Percentiles rank a stretch among this genome's conserved stretches.
phyloP scores from a whole-genome alignment of 208 protist genomes.

The Endotrypanum monterogeii region DNA sequence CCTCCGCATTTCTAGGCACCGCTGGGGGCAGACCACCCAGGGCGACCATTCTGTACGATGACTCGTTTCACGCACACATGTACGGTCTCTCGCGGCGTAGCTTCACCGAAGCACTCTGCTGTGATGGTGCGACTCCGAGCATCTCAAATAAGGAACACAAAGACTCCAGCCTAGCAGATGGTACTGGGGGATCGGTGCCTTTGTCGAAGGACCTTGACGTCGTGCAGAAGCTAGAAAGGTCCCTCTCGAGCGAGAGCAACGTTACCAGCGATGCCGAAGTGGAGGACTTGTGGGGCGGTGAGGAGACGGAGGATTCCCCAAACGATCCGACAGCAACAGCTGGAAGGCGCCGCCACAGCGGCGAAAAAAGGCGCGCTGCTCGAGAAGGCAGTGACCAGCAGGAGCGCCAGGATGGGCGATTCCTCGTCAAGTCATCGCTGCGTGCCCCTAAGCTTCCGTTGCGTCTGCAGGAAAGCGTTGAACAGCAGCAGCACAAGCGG shows the following conservation, averaged over 20 bases:
- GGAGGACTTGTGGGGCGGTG: constrained; percentile 23
- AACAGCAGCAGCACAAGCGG: constrained; percentile 29
- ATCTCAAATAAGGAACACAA: not conserved
- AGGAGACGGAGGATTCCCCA: constrained; percentile 18
- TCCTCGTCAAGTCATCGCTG: constrained; percentile 48
- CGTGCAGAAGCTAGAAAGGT: not conserved
- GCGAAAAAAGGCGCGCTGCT: not conserved
- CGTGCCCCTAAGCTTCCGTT: constrained; percentile 69
- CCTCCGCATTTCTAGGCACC: not conserved
- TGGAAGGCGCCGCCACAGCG: not conserved
- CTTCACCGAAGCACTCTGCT: constrained; percentile 28
- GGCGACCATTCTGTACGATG: constrained; percentile 63
- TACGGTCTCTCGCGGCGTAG: constrained; percentile 53
- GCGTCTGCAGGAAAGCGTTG: constrained; percentile 35
- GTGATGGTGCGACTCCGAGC: not conserved
- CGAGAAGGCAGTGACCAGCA: not conserved
- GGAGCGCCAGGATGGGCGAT: constrained; percentile 32
- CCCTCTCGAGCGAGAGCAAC: not conserved
- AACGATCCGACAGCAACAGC: constrained; percentile 35
- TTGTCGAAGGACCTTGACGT: not conserved
- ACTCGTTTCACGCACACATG: constrained; percentile 37
- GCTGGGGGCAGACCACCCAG: constrained; percentile 5
- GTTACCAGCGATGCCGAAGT: constrained; percentile 16
- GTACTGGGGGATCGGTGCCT: not conserved
- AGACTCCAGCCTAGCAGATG: not conserved